Evolutionary conservation across 495 filamentous ascomycete genomes (phyloP), one percentile per base, ranked within the genome.

Genomic region (Penicillium crystallinum): DNA sequence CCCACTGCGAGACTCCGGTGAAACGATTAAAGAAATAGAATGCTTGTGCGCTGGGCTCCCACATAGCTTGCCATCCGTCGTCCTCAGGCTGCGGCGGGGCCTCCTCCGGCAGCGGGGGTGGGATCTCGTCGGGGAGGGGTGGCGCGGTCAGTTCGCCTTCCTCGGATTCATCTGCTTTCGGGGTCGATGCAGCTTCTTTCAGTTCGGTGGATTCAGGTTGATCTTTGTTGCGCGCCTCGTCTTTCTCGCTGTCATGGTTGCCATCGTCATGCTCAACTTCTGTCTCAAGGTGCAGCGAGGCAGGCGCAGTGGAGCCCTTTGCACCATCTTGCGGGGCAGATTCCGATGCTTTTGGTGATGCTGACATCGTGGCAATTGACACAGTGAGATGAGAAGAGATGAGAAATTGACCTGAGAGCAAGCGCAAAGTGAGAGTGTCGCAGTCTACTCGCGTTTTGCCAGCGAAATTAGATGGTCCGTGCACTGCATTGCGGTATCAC

Each of bases 21-120:
- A 88, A 84, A 42, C 85, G 83, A 64, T 96, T 97, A 76, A 88
- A 88, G 75, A 96, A 97, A 72, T 93, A 96, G 65, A 81, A 97
- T 9, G 84, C 78, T 49, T 84, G 76, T 0, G 80, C 79, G 22
- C 67, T 79, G 19, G 76, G 70, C 61, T 95, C 89, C 90, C 90
- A 97, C 50, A 91, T 74, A 21, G 83, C 83, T 44, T 86, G 83
- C 91, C 91, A 97, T 47, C 91, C 91, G 64, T 97, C 91, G 56
- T 95, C 89, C n/a, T 66, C 56, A 21, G 52, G 30, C 42, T 69
- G 56, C 11, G 85, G 77, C 25, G 79, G 78, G 39, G 77, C 76
- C 66, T 78, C 77, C 36, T 68, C 57, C 52, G 79, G 77, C 42
- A 81, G 71, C 21, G 78, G 77, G 37, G 79, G 77, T 27, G 70